These are phyloP conservation scores for Pneumocystis wakefieldiae DNA, from an alignment of 1,139 yeast species.

Conservation along the genomic window DNA sequence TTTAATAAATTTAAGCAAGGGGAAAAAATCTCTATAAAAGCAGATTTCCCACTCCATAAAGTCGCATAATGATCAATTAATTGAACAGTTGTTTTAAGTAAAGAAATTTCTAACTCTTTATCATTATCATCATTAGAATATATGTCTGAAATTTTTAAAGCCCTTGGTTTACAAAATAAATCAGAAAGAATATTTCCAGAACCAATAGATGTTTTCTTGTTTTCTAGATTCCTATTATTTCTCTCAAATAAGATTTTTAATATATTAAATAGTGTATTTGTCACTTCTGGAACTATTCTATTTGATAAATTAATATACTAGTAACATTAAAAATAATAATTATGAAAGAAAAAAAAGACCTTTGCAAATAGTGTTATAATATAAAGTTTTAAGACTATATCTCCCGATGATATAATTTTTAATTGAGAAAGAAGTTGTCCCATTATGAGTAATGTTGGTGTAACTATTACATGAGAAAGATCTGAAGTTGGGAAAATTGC, in stretches of 20 bases:
- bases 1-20: constrained; percentile 25
- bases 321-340: not conserved
- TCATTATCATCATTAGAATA: not conserved
- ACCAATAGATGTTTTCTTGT: not conserved
- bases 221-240: not conserved
- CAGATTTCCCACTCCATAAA: constrained; percentile 51
- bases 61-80: constrained; percentile 11
- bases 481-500: constrained; percentile 82
- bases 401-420: constrained; percentile 27
- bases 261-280: constrained; percentile 19
- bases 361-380: constrained; percentile 46
- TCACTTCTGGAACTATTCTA: constrained; percentile 68
- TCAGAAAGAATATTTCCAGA: not conserved
- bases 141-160: not conserved
- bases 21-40: constrained; percentile 43
- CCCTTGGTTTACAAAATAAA: not conserved
- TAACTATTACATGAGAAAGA: constrained; percentile 79
- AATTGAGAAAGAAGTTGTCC: constrained; percentile 50
- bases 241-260: not conserved
- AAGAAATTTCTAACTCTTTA: not conserved
- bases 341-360: constrained; percentile 15
- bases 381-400: constrained; percentile 39
- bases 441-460: constrained; percentile 65
- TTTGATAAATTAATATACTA: constrained; percentile 63
- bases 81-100: constrained; percentile 5